phyloP scores from a whole-genome alignment of 257 asterid species.

The Jaltomata sinuosa region DNA sequence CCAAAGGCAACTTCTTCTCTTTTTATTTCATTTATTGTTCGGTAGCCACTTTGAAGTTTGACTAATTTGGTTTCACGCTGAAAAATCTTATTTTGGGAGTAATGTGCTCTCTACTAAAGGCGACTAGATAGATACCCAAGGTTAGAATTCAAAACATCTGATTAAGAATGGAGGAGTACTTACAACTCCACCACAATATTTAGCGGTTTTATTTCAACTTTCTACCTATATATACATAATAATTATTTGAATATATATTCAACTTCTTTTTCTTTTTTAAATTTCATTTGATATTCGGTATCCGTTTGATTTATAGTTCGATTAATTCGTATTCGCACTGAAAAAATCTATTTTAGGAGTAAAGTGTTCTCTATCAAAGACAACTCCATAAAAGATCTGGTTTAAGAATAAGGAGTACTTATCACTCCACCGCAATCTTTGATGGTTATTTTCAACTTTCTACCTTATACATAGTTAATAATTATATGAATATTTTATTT shows the following conservation, averaged over 20 bases:
- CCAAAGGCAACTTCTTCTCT: no score
- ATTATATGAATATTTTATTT: not conserved
- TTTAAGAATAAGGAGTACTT: not conserved
- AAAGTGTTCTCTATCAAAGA: no score
- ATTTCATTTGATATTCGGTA: no score
- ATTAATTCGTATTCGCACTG: no score
- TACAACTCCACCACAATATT: not conserved
- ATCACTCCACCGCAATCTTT: not conserved
- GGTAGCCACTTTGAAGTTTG: not conserved
- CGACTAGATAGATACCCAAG: not conserved
- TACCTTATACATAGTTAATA: not conserved
- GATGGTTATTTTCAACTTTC: not conserved
- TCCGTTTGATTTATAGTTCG: no score
- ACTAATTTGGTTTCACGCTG: rapidly evolving
- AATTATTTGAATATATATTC: not conserved
- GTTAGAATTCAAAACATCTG: not conserved
- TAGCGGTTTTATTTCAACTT: not conserved
- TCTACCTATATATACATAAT: not conserved
- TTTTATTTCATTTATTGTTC: rapidly evolving
- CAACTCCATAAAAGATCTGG: not conserved
- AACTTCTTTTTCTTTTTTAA: no score
- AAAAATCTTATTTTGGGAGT: not conserved
- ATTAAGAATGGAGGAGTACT: not conserved
- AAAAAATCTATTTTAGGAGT: no score
- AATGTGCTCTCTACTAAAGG: not conserved